Percentiles rank a stretch among this genome's conserved stretches.
Evolutionary conservation across 108 stramenopile genomes (phyloP).

Genomic region (Aurantiochytrium sp.): DNA sequence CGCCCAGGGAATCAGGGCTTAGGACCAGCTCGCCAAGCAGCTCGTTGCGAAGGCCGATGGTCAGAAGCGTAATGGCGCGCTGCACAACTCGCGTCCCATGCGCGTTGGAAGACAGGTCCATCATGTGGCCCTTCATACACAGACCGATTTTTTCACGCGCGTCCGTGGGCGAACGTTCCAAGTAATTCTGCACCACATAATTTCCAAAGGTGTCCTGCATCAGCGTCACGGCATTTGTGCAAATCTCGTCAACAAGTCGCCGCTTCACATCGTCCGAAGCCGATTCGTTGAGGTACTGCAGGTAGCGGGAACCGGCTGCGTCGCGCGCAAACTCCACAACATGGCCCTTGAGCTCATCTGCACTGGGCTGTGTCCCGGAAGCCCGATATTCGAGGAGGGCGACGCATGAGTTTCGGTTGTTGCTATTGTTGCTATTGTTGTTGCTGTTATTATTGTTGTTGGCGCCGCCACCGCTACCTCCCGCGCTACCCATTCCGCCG

Average conservation of each 20-base stretch:
- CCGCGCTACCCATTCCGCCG: neutral
- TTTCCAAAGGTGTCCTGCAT: conserved; percentile 59
- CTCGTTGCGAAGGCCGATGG: neutral
- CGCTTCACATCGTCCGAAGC: neutral
- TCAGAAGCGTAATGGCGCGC: neutral
- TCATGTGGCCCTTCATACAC: neutral
- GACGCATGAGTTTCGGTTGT: neutral
- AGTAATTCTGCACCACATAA: conserved; percentile 53
- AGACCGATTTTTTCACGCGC: neutral
- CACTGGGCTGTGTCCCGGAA: neutral
- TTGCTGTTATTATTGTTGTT: neutral
- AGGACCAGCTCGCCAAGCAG: neutral
- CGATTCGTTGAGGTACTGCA: neutral
- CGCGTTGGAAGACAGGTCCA: neutral
- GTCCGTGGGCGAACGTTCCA: conserved; percentile 19
- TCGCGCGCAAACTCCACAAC: conserved; percentile 7
- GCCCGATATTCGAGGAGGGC: neutral
- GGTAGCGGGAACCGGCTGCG: neutral
- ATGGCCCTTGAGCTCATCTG: neutral
- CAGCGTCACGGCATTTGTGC: neutral
- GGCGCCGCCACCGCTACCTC: neutral
- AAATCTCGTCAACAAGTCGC: neutral
- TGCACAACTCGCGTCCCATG: neutral
- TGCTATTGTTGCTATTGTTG: neutral
- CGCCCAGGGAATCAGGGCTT: neutral